Evolutionary conservation across 2,329 filamentous ascomycete genomes (phyloP).

Genomic region (Aspergillus quadricinctus): DNA sequence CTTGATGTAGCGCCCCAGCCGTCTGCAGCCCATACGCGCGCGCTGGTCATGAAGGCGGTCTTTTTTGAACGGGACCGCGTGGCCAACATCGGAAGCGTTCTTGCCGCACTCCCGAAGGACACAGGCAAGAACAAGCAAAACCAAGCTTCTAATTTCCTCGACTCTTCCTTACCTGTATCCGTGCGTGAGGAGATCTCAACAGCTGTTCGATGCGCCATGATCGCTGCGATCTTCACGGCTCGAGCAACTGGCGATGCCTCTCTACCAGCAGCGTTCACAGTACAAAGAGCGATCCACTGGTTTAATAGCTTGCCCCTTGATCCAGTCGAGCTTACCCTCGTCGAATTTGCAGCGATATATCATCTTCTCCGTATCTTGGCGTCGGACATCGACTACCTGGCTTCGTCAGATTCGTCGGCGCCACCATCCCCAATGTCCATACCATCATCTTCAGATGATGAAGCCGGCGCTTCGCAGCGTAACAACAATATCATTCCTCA

Average conservation of each 20-base stretch:
- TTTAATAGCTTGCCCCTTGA: constrained; percentile 42
- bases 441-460: constrained; percentile 18
- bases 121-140: constrained; percentile 25
- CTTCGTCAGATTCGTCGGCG: constrained; percentile 29
- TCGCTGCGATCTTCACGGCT: constrained; percentile 48
- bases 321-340: constrained; percentile 38
- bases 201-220: constrained; percentile 57
- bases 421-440: constrained; percentile 23
- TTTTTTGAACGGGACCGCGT: constrained; percentile 52
- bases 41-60: constrained; percentile 56
- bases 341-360: constrained; percentile 41
- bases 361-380: constrained; percentile 40
- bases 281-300: constrained; percentile 39
- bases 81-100: constrained; percentile 49
- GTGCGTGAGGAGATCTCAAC: constrained; percentile 52
- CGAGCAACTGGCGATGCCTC: constrained; percentile 29
- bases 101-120: constrained; percentile 49
- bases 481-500: constrained; percentile 14
- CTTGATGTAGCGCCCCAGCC: constrained; percentile 71
- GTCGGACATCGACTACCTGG: constrained; percentile 37
- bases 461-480: constrained; percentile 8
- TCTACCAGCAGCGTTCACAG: constrained; percentile 34
- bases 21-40: constrained; percentile 62
- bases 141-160: constrained; percentile 44
- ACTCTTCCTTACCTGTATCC: constrained; percentile 50